Evolutionary conservation across 2,329 filamentous ascomycete species (phyloP), one percentile per base, ranked within the genome.

Genomic region (Xenosphaeropsis pyriputrescens): DNA sequence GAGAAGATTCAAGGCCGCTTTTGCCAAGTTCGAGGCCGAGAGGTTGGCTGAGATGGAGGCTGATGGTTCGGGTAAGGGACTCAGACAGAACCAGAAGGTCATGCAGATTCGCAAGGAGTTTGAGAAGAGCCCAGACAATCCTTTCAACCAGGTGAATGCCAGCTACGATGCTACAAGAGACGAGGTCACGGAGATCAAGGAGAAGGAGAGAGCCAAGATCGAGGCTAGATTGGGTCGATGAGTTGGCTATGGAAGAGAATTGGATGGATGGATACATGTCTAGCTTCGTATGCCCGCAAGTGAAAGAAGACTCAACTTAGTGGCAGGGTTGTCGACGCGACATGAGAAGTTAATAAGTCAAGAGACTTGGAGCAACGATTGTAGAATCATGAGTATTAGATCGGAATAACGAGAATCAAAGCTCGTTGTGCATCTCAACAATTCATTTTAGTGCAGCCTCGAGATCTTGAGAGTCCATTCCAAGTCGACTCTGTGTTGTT

Each of bases 41-140:
- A 67, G 89, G 40, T 62, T 95, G 47, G 69, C 75, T 2, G 86
- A 96, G 68, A 85, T 95, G 71, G 83, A 89, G 54, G 64, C 73
- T 39, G 86, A 95, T 57, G 82, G 79, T 38, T 76, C 64, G 48
- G 70, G 68, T 15, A 58, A 80, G 40, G 85, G 85, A 1, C 59
- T 96, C 54, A 68, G 88, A 40, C 67, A 83, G 49, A 75, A 93
- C 49, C 88, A 95, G 70, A 80, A 83, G 60, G 78, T 88, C 51
- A 82, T 89, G 45, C 69, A 79, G 53, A 83, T 93, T 47, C 63
- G 73, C 44, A 93, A 93, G 67, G 91, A 96, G 63, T 98, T 96
- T 58, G 82, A 93, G 60, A 93, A 85, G 67, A 83, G 82, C 52
- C 79, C 84, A 2, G 89, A 96, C 50, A 98, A 98, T 58, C 91